Evolutionary conservation across 495 filamentous ascomycete genomes (phyloP).

Genomic region (Rostrohypoxylon terebratum): DNA sequence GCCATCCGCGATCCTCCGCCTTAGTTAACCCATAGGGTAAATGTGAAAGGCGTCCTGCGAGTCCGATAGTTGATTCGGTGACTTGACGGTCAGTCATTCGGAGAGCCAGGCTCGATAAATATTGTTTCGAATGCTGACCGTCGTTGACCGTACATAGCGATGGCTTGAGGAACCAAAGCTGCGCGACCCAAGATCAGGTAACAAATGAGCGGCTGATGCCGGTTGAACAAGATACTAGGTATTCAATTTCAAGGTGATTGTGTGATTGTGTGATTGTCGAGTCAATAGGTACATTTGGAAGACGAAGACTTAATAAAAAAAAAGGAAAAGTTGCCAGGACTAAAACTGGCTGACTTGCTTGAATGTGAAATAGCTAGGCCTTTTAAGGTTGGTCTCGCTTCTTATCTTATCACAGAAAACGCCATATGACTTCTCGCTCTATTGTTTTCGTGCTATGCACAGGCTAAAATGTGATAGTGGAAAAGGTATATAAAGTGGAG

Average conservation of each 20-base stretch:
- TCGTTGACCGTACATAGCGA: slow-evolving; percentile 45
- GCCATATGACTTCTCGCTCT: not conserved
- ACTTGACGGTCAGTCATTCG: slow-evolving; percentile 53
- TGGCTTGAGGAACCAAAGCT: slow-evolving; percentile 23
- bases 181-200: not conserved
- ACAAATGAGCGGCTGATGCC: not conserved
- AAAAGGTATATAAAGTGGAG: slow-evolving; percentile 19
- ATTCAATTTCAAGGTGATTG: not conserved
- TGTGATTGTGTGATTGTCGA: slow-evolving; percentile 12
- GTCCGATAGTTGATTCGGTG: slow-evolving; percentile 47
- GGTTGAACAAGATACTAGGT: not conserved
- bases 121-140: slow-evolving; percentile 31
- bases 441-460: not conserved
- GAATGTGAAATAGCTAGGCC: slow-evolving; percentile 27
- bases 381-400: not conserved
- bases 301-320: not conserved
- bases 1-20: slow-evolving; percentile 49
- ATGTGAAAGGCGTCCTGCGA: slow-evolving; percentile 51
- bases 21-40: slow-evolving; percentile 42
- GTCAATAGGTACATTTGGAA: not conserved
- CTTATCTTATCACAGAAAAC: slow-evolving; percentile 39
- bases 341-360: slow-evolving; percentile 2
- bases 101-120: slow-evolving; percentile 46
- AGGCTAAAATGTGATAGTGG: not conserved
- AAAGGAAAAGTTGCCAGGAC: not conserved